A percentile compares a stretch with the other conserved stretches of the same genome.
phyloP scores from a whole-genome alignment of 306 rosid genomes.

The Spatholobus suberectus region DNA sequence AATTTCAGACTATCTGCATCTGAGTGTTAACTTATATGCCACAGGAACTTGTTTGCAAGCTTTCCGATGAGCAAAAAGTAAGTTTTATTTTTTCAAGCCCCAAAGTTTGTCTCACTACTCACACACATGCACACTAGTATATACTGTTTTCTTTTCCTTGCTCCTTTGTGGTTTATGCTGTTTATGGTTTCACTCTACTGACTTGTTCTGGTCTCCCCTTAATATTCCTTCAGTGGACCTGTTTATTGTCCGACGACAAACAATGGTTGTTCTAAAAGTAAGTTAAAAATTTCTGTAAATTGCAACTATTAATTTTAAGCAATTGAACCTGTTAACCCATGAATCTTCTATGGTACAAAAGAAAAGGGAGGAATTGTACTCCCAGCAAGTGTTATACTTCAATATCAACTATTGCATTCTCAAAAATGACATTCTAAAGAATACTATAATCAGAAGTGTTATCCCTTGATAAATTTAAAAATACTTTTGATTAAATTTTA shows the following conservation, averaged over 20 bases:
- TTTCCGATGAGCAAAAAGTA: conserved; percentile 49
- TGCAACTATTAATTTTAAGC: background rate
- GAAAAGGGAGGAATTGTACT: background rate
- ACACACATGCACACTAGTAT: too few relatives aligned
- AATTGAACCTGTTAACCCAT: background rate
- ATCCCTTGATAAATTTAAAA: too few relatives aligned
- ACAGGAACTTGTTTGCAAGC: conserved; percentile 64
- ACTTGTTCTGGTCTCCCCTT: background rate
- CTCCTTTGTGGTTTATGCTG: background rate
- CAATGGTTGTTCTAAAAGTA: conserved; percentile 14
- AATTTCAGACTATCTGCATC: background rate
- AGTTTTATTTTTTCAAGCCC: conserved; percentile 35
- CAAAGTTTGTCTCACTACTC: background rate
- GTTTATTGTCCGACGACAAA: conserved; percentile 34
- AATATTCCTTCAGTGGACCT: conserved; percentile 33
- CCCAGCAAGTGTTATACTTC: too few relatives aligned
- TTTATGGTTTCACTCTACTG: background rate
- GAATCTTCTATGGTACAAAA: background rate
- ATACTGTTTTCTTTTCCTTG: background rate
- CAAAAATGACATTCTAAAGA: too few relatives aligned
- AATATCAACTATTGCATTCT: too few relatives aligned
- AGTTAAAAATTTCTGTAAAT: conserved; percentile 18
- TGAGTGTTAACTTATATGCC: background rate
- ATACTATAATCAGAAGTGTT: too few relatives aligned
- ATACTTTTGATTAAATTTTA: too few relatives aligned